Base-by-base conservation (phyloP, 805 yeast species). In the Hanseniaspora singularis region DNA sequence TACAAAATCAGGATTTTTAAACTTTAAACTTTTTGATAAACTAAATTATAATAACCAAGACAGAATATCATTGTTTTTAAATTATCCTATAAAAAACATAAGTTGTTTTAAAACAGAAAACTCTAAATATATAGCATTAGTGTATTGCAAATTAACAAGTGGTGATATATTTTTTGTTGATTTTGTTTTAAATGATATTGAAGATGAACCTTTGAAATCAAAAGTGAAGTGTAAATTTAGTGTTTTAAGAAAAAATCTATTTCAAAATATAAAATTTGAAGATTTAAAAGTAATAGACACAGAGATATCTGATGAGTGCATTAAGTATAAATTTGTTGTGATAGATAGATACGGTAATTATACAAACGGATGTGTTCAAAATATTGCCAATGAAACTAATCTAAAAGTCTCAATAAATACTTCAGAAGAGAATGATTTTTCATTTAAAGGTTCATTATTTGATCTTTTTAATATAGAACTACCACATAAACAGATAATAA, bases 291-390 rank as follows among this genome's bases (percentile, higher is more conserved):
- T 31, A 19, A 11, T 27, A 26, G 33, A 23, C n/a, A 24, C 16
- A 3, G 28, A 26, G 3, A 12, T 33, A 5, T 7, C 7, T 8
- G 28, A 23, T 10, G 10, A 11, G 1, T 3, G 19, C 3, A 14
- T 23, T 15, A 7, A 18, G 2, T 42, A 36, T 12, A 3, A 30
- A 7, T 36, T 44, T 44, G 41, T 37, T 23, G 12, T 37, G n/a
- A 20, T 44, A 11, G 48, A 44, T 11, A 44, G 48, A 37, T 44
- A 44, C 14, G 48, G 48, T 5, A 44, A 44, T 19, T 44, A 44
- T 20, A 44, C 48, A 10, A 30, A 31, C 20, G 48, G 48, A n/a
- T 37, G 10, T 9, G 20, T 44, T 12, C 20, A n/a, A 15, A 37
- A 38, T 22, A 20, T 12, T 11, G 12, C 6, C 18, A 19, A 15